Evolutionary conservation across 1,139 yeast genomes (phyloP), one percentile per base, ranked within the genome.

Genomic region (Torulaspora globosa): DNA sequence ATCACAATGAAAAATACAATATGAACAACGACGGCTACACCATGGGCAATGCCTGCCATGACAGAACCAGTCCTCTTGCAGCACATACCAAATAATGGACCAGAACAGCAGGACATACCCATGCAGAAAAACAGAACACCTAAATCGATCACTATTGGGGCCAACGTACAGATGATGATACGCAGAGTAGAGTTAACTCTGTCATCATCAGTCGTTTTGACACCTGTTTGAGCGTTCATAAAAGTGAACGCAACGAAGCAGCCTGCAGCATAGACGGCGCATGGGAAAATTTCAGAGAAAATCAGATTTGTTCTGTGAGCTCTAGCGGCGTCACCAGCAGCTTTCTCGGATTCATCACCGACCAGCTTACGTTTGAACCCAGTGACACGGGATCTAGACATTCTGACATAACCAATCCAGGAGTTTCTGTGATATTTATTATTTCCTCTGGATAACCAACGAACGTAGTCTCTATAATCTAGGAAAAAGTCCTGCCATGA

Each of bases 361-460:
- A 75, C 76, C 61, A 85, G 74, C 75, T 87, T 88, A 63, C 96
- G 80, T 80, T 92, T 92, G 84, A 86, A 90, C 77, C 99, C 99
- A 57, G 98, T 92, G 56, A 92, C 78, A 74, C 97, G 86, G 39
- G 98, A 88, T 79, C 99, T 84, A 15, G 95, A 80, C 73, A 90
- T 79, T 72, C 97, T 84, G 54, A 90, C 86, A 69, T 89, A 92
- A 54, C 97, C 98, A 68, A 94, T 90, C 99, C 99, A 92, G 12
- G 98, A 94, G 75, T 92, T 92, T 76, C 95, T 85, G 74, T 94
- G 98, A 92, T 96, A 92, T 71, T 90, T 88, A 64, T 94, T 84
- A 75, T 94, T 94, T 79, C 98, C 98, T 74, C 98, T 86, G 26
- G 96, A 87, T 69, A 92, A 74, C 99, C 99, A 92, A 74, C 98